Evolutionary conservation across 2,329 filamentous ascomycete species (phyloP).

Genomic region (Colletotrichum tanaceti): DNA sequence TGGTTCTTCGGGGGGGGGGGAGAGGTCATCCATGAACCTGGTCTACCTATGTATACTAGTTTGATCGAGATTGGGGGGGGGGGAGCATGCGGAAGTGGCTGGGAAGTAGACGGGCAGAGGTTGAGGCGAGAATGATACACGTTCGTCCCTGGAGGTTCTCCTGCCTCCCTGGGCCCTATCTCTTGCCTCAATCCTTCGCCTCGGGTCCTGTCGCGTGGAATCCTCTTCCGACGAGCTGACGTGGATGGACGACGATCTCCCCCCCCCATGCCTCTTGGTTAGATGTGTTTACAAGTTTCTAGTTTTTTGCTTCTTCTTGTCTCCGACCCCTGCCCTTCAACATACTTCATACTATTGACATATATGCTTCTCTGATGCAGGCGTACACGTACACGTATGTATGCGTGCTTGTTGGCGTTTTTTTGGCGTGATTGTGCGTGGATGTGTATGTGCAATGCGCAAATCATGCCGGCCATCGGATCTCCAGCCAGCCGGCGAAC

Average conservation of each 20-base stretch:
- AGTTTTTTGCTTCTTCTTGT: too few relatives aligned
- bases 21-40: background rate
- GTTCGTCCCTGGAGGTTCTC: background rate
- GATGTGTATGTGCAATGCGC: too few relatives aligned
- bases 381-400: background rate
- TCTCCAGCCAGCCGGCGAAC: constrained; percentile 21
- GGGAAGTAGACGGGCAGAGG: background rate
- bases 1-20: background rate
- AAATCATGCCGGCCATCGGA: constrained; percentile 15
- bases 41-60: background rate
- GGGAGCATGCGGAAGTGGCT: background rate
- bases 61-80: background rate
- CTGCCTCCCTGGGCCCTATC: too few relatives aligned
- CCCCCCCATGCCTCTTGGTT: background rate
- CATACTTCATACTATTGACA: too few relatives aligned
- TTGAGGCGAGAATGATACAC: background rate
- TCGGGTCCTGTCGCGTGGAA: background rate
- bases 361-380: background rate
- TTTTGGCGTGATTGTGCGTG: too few relatives aligned
- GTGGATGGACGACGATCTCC: background rate
- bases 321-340: too few relatives aligned
- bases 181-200: too few relatives aligned
- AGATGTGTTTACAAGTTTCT: background rate
- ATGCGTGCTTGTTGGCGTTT: too few relatives aligned
- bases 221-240: background rate